These are phyloP conservation scores for Ascochyta pisi DNA, from an alignment of 2,329 filamentous ascomycete genomes.

Conservation along the genomic window DNA sequence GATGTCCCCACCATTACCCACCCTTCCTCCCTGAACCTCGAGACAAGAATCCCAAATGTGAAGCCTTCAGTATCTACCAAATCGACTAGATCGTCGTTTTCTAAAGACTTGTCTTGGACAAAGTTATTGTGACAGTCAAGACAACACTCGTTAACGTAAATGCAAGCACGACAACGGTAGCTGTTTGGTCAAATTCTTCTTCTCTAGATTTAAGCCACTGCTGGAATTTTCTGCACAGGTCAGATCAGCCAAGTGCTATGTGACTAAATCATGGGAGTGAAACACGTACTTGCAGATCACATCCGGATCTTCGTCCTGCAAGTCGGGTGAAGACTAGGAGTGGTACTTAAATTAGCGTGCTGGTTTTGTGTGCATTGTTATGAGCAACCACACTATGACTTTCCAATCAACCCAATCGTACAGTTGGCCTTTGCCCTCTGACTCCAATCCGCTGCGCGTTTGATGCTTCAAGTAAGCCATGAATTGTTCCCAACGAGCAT, in stretches of 20 bases:
- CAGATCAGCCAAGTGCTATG: not conserved
- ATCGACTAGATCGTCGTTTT: constrained; percentile 1
- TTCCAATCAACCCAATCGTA: constrained; percentile 14
- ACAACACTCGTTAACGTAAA: constrained; percentile 1
- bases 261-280: not conserved
- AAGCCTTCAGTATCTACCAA: not conserved
- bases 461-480: constrained; percentile 12
- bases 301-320: constrained; percentile 2
- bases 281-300: not conserved
- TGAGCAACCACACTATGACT: constrained; percentile 4
- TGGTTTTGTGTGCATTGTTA: not conserved
- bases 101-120: constrained; percentile 6
- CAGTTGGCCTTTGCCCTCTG: not conserved
- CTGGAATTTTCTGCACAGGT: constrained; percentile 2
- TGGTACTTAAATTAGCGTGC: not conserved
- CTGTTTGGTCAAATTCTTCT: constrained; percentile 1
- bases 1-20: constrained; percentile 3
- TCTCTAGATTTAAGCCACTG: constrained; percentile 4
- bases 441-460: not conserved
- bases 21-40: constrained; percentile 9
- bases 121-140: constrained; percentile 5
- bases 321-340: not conserved
- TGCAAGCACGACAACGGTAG: constrained; percentile 1
- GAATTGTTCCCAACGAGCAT: constrained; percentile 6
- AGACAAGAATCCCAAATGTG: constrained; percentile 10